A percentile compares a stretch with the other conserved stretches of the same genome.
These are phyloP conservation scores for Solidago caesia DNA, from an alignment of 129 eudicot species.

Conservation along the genomic window DNA sequence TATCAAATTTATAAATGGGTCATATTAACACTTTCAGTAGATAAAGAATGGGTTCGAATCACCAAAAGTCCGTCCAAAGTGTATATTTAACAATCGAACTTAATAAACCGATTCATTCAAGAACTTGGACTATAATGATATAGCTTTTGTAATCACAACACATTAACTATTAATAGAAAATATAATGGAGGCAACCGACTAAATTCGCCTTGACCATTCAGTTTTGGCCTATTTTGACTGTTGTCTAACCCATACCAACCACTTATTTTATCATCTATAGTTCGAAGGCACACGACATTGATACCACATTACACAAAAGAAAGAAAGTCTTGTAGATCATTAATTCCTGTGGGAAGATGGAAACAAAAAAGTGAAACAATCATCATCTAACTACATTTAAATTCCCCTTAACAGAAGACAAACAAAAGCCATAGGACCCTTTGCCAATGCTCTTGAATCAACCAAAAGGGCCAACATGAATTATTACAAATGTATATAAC, in stretches of 20 bases:
- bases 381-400: conserved; percentile 13
- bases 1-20: background rate
- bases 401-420: background rate
- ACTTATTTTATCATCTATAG: too few species aligned
- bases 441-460: conserved; percentile 18
- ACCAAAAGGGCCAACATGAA: conserved; percentile 25
- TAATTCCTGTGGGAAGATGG: background rate
- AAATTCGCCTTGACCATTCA: too few species aligned
- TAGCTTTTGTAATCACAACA: background rate
- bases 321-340: background rate
- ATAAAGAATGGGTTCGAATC: background rate
- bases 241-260: too few species aligned
- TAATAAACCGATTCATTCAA: background rate
- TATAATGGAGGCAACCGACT: too few species aligned
- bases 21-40: background rate
- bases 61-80: background rate
- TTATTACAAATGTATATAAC: conserved; percentile 24
- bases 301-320: background rate
- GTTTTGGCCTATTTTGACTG: too few species aligned
- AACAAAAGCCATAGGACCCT: background rate
- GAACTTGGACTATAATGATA: background rate
- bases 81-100: background rate
- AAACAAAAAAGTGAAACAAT: background rate
- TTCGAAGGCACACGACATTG: background rate
- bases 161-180: too few species aligned